These are phyloP conservation scores for Didymella pinodella DNA, from an alignment of 2,329 filamentous ascomycete genomes.

Conservation along the genomic window DNA sequence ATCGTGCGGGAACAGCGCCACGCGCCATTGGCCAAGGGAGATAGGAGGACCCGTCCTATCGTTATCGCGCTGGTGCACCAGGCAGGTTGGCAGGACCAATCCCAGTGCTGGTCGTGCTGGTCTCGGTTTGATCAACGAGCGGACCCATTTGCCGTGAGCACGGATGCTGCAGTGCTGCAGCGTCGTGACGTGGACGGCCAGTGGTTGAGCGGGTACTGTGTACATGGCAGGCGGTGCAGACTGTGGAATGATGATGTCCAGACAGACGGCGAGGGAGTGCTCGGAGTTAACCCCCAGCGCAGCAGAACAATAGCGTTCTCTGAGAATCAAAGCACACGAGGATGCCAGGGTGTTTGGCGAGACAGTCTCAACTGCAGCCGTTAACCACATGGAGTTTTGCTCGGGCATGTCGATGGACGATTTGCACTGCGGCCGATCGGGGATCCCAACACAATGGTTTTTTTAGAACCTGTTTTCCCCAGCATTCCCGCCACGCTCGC, in stretches of 20 bases:
- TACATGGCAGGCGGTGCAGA: slow-evolving; percentile 3
- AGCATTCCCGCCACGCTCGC: slow-evolving; percentile 24
- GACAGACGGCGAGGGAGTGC: slow-evolving; percentile 11
- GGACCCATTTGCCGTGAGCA: slow-evolving; percentile 25
- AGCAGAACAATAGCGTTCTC: slow-evolving; percentile 6
- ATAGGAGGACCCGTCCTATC: slow-evolving; percentile 32
- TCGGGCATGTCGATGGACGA: slow-evolving; percentile 21
- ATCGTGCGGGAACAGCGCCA: slow-evolving; percentile 35
- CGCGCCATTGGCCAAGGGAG: slow-evolving; percentile 32
- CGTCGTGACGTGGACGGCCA: slow-evolving; percentile 33
- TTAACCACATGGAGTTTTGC: slow-evolving; percentile 19
- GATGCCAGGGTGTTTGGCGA: slow-evolving; percentile 5
- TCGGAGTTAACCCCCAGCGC: background rate
- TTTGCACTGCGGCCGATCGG: slow-evolving; percentile 27
- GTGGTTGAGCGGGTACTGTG: slow-evolving; percentile 9
- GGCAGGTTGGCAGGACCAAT: slow-evolving; percentile 31
- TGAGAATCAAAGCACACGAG: background rate
- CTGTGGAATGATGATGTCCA: slow-evolving; percentile 18
- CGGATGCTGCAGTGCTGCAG: slow-evolving; percentile 17
- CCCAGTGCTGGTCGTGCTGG: slow-evolving; percentile 30
- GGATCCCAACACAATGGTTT: slow-evolving; percentile 27
- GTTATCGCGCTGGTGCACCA: slow-evolving; percentile 34
- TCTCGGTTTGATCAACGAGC: slow-evolving; percentile 43
- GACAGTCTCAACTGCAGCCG: slow-evolving; percentile 12
- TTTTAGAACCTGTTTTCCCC: slow-evolving; percentile 27